Conservation (phyloP, 768 basidiomycete species). For the Punctularia strigosozonata region DNA sequence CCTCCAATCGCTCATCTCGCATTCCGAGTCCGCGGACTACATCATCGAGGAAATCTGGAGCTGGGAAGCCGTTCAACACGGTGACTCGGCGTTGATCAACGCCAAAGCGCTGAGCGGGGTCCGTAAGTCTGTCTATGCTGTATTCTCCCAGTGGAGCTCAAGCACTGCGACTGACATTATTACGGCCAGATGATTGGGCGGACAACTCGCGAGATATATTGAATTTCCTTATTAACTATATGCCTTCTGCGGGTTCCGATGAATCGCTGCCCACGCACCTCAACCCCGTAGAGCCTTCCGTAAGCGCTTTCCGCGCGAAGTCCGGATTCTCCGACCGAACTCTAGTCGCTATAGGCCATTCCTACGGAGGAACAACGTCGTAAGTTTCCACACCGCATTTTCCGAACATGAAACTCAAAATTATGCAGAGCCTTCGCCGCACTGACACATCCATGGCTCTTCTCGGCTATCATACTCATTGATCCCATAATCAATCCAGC, state of each 20-base stretch:
- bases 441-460: constrained; percentile 48
- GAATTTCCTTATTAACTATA: constrained; percentile 59
- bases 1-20: constrained; percentile 38
- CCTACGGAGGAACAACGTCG: constrained; percentile 72
- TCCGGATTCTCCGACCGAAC: constrained; percentile 40
- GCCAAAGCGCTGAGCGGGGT: constrained; percentile 37
- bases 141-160: background rate
- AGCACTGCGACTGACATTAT: background rate
- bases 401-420: constrained; percentile 1
- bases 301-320: constrained; percentile 28
- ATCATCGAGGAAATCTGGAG: constrained; percentile 64
- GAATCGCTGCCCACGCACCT: constrained; percentile 40
- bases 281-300: constrained; percentile 29
- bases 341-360: constrained; percentile 72
- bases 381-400: constrained; percentile 25
- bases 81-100: constrained; percentile 74
- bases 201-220: constrained; percentile 71
- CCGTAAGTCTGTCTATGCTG: constrained; percentile 29
- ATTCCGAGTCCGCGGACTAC: constrained; percentile 10
- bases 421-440: constrained; percentile 49
- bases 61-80: constrained; percentile 78
- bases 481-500: constrained; percentile 58
- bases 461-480: constrained; percentile 59
- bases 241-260: constrained; percentile 33
- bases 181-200: constrained; percentile 54